These are phyloP conservation scores for Coniochaeta sp. DNA, from an alignment of 2,329 filamentous ascomycete species.

Conservation along the genomic window DNA sequence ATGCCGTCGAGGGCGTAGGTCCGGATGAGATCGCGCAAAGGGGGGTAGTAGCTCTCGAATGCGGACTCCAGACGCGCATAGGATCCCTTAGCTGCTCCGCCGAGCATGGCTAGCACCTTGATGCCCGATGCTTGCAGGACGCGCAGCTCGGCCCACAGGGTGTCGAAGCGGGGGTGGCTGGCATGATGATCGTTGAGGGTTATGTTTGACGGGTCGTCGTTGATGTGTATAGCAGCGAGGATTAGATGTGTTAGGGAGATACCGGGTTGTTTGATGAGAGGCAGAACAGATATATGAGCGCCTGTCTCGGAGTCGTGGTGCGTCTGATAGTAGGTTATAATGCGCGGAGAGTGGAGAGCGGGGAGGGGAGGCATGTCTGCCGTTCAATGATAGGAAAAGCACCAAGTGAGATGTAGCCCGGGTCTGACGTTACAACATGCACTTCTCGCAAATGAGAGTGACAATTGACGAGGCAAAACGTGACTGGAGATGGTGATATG, in stretches of 20 bases:
- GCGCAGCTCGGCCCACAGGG: slow-evolving; percentile 64
- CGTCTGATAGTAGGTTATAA: slow-evolving; percentile 33
- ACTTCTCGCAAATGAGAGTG: background rate
- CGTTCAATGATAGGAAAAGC: background rate
- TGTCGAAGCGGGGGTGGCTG: slow-evolving; percentile 50
- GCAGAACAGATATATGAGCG: slow-evolving; percentile 30
- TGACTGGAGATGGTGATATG: too few species aligned
- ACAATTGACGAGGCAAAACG: background rate
- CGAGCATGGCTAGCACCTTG: slow-evolving; percentile 73
- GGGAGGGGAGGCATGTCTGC: slow-evolving; percentile 20
- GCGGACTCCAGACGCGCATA: slow-evolving; percentile 45
- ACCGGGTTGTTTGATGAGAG: slow-evolving; percentile 27
- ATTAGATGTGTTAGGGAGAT: slow-evolving; percentile 61
- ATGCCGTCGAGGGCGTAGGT: slow-evolving; percentile 53
- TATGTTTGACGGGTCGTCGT: slow-evolving; percentile 54
- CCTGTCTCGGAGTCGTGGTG: slow-evolving; percentile 28
- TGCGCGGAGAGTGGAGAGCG: slow-evolving; percentile 16
- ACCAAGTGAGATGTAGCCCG: background rate
- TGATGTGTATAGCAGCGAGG: slow-evolving; percentile 72
- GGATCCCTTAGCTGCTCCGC: slow-evolving; percentile 67
- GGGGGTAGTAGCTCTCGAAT: slow-evolving; percentile 65
- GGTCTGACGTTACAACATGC: background rate
- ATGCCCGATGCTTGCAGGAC: slow-evolving; percentile 62
- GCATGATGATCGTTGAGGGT: slow-evolving; percentile 71
- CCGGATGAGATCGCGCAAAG: slow-evolving; percentile 54